A percentile compares a stretch with the other conserved stretches of the same genome.
These are phyloP conservation scores for Lentinula edodes DNA, from an alignment of 768 basidiomycete species.

Conservation along the genomic window DNA sequence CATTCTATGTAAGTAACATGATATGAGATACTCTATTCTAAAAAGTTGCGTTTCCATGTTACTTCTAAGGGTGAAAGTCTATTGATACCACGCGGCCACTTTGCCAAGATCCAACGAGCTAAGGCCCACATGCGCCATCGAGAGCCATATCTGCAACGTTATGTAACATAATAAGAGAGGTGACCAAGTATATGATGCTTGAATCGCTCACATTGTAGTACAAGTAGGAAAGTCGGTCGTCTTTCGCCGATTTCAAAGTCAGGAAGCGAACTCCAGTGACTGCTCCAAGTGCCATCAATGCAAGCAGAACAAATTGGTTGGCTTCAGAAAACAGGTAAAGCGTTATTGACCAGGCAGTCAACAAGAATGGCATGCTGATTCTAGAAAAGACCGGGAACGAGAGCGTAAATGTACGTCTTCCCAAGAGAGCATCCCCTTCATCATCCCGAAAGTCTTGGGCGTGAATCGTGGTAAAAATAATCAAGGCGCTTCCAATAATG, in stretches of 20 bases:
- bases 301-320: background rate
- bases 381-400: conserved; percentile 25
- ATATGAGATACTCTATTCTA: background rate
- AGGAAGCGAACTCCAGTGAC: conserved; percentile 4
- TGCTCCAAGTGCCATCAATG: background rate
- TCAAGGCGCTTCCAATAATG: conserved; percentile 17
- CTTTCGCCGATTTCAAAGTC: background rate
- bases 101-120: background rate
- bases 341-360: background rate
- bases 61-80: background rate
- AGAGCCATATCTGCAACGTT: background rate
- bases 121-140: background rate
- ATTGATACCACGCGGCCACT: background rate
- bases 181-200: too few species aligned
- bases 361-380: conserved; percentile 4
- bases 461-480: conserved; percentile 31
- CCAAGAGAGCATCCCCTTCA: conserved; percentile 21
- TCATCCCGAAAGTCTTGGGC: conserved; percentile 29
- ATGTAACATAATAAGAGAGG: too few species aligned
- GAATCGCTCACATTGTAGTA: conserved; percentile 7
- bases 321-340: background rate
- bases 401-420: conserved; percentile 26
- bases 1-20: background rate
- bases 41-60: background rate
- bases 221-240: conserved; percentile 5